Evolutionary conservation across 805 yeast species (phyloP).

Genomic region (Candida yuanshanica): DNA sequence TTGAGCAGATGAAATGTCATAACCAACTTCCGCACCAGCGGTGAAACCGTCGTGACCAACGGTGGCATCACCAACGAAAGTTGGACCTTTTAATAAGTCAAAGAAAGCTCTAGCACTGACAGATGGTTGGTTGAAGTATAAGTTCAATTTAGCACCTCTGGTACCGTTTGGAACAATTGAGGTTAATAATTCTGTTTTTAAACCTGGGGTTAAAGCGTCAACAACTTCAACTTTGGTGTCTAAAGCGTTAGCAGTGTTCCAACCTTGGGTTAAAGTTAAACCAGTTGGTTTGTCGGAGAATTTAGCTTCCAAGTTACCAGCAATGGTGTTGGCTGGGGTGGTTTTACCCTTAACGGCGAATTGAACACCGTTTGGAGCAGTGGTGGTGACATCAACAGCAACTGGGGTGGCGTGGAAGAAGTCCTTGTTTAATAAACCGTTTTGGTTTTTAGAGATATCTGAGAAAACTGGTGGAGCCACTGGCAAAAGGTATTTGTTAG

Average conservation of each 20-base stretch:
- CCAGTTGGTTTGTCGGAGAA: conserved; percentile 91
- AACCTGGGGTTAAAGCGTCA: conserved; percentile 90
- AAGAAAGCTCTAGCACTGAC: conserved; percentile 93
- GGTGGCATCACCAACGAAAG: conserved; percentile 91
- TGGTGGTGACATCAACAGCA: conserved; percentile 82
- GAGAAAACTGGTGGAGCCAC: conserved; percentile 89
- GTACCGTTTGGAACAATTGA: conserved; percentile 79
- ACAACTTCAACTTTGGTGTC: conserved; percentile 90
- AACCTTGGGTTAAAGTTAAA: conserved; percentile 91
- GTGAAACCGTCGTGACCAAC: conserved; percentile 95
- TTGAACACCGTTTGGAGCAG: conserved; percentile 93
- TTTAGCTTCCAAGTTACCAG: conserved; percentile 88
- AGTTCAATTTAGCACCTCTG: conserved; percentile 84
- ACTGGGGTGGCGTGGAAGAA: conserved; percentile 91
- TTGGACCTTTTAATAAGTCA: conserved; percentile 92
- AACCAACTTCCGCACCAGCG: conserved; percentile 95
- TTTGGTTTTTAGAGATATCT: conserved; percentile 88
- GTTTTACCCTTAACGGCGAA: conserved; percentile 92
- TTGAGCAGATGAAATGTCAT: conserved; percentile 89
- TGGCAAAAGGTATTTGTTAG: conserved; percentile 3
- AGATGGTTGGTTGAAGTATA: conserved; percentile 87
- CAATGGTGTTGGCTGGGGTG: conserved; percentile 71
- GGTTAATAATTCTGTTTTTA: conserved; percentile 88
- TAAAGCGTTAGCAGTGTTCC: conserved; percentile 91
- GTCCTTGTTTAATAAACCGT: conserved; percentile 84